Conservation (phyloP, 2,329 filamentous ascomycete species). For the Fusarium sambucinum region DNA sequence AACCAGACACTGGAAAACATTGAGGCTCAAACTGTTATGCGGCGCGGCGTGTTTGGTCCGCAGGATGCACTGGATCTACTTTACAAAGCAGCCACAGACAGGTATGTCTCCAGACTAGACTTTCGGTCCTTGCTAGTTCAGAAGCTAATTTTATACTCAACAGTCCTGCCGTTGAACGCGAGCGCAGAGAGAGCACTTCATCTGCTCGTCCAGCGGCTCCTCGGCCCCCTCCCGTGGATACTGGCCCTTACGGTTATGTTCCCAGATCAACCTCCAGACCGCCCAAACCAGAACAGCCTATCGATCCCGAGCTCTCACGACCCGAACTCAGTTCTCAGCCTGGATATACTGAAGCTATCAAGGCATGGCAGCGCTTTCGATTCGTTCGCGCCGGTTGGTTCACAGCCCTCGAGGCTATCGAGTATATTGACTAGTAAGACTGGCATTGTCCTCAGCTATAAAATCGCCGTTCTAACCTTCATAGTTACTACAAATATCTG, state of each 20-base stretch:
- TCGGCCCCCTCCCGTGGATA: slow-evolving; percentile 34
- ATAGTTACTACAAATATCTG: slow-evolving; percentile 88
- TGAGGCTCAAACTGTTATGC: slow-evolving; percentile 74
- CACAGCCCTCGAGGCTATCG: slow-evolving; percentile 90
- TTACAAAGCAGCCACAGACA: slow-evolving; percentile 84
- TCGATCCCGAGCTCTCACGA: slow-evolving; percentile 62
- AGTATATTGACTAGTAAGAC: slow-evolving; percentile 89
- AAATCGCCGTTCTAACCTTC: slow-evolving; percentile 22
- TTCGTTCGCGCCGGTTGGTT: slow-evolving; percentile 99
- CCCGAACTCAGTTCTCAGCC: slow-evolving; percentile 61
- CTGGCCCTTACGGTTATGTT: slow-evolving; percentile 38
- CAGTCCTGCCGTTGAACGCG: slow-evolving; percentile 44
- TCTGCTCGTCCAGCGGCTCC: slow-evolving; percentile 31
- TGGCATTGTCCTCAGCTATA: neutral
- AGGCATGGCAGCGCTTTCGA: slow-evolving; percentile 90
- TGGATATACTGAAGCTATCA: slow-evolving; percentile 77
- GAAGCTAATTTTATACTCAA: slow-evolving; percentile 20
- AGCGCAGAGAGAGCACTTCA: slow-evolving; percentile 42
- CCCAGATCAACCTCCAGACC: slow-evolving; percentile 30
- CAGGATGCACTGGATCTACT: slow-evolving; percentile 93
- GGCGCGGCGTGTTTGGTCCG: slow-evolving; percentile 83
- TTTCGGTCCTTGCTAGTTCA: neutral
- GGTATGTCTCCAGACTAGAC: slow-evolving; percentile 54
- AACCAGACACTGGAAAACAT: slow-evolving; percentile 74
- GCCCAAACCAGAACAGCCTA: slow-evolving; percentile 52